Percentiles rank a stretch among this genome's conserved stretches.
These are phyloP conservation scores for Bifiguratus adelaidae DNA, from an alignment of 192 early-diverging fungal genomes.

Conservation along the genomic window DNA sequence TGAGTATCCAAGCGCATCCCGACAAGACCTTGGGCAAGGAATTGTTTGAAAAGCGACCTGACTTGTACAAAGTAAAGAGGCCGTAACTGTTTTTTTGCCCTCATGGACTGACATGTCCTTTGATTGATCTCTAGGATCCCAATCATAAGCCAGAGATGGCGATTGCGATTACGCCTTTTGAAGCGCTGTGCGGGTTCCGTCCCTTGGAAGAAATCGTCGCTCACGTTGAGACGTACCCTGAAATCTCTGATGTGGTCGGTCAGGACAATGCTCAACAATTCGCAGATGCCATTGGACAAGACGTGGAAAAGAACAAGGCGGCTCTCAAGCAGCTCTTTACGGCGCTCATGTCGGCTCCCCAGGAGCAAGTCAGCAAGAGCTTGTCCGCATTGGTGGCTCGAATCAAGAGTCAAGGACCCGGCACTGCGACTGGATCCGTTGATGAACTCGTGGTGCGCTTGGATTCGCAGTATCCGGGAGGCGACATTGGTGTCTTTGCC, in stretches of 20 bases:
- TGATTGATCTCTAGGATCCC: constrained; percentile 10
- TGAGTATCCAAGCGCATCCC: constrained; percentile 98
- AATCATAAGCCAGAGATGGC: constrained; percentile 86
- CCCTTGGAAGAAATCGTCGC: constrained; percentile 65
- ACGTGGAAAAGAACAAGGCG: constrained; percentile 19
- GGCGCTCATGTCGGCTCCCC: constrained; percentile 42
- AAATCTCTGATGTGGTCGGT: constrained; percentile 63
- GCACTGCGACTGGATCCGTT: constrained; percentile 12
- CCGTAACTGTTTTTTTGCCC: background rate
- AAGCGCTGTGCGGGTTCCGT: constrained; percentile 89
- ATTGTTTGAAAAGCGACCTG: constrained; percentile 62
- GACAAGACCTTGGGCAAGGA: constrained; percentile 77
- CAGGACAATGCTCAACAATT: constrained; percentile 30
- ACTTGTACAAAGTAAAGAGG: constrained; percentile 65
- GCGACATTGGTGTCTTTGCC: constrained; percentile 84
- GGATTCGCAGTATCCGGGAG: constrained; percentile 70
- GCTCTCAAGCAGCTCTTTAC: constrained; percentile 44
- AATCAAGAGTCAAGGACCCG: constrained; percentile 7
- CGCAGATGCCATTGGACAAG: constrained; percentile 27
- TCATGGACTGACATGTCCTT: background rate
- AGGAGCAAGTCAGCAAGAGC: constrained; percentile 32
- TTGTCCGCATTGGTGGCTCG: constrained; percentile 45
- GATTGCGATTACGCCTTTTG: constrained; percentile 88
- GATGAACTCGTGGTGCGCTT: constrained; percentile 66
- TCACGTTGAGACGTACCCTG: constrained; percentile 62